Evolutionary conservation across 805 yeast genomes (phyloP).

Genomic region (Candida cerambycidarum): DNA sequence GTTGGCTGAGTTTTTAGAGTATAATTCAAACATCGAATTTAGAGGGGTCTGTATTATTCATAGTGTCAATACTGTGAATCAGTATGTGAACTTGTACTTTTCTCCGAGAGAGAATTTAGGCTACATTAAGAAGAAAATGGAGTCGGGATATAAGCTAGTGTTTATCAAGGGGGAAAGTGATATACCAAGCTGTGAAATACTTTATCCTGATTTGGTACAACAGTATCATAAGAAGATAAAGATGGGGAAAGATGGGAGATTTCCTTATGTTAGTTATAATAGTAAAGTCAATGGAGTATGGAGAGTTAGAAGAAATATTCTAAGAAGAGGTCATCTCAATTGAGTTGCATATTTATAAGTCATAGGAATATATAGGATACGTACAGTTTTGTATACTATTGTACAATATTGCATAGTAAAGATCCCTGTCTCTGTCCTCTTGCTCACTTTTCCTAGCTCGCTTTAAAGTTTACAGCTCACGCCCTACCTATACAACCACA

Average conservation of each 20-base stretch:
- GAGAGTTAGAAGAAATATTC: constrained; percentile 57
- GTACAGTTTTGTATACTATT: too few species aligned
- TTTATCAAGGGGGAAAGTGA: constrained; percentile 65
- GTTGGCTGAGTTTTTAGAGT: constrained; percentile 14
- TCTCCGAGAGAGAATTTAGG: constrained; percentile 32
- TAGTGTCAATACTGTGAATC: constrained; percentile 47
- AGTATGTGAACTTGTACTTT: constrained; percentile 54
- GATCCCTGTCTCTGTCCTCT: too few species aligned
- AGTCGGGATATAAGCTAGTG: constrained; percentile 33
- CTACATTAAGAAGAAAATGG: constrained; percentile 15
- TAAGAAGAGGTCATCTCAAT: constrained; percentile 33
- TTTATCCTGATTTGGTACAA: constrained; percentile 26
- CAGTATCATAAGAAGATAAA: constrained; percentile 20
- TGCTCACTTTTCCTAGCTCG: too few species aligned
- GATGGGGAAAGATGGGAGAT: constrained; percentile 6
- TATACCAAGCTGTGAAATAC: constrained; percentile 58
- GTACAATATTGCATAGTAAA: too few species aligned
- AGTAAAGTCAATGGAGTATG: constrained; percentile 54
- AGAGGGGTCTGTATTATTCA: constrained; percentile 65
- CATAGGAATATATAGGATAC: too few species aligned
- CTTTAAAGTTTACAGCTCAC: too few species aligned
- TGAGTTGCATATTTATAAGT: too few species aligned
- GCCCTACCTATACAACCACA: too few species aligned
- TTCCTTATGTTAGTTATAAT: constrained; percentile 49
- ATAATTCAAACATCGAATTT: constrained; percentile 22